Base-by-base conservation (phyloP, 2,329 filamentous ascomycete species). In the Drechslera avenae region DNA sequence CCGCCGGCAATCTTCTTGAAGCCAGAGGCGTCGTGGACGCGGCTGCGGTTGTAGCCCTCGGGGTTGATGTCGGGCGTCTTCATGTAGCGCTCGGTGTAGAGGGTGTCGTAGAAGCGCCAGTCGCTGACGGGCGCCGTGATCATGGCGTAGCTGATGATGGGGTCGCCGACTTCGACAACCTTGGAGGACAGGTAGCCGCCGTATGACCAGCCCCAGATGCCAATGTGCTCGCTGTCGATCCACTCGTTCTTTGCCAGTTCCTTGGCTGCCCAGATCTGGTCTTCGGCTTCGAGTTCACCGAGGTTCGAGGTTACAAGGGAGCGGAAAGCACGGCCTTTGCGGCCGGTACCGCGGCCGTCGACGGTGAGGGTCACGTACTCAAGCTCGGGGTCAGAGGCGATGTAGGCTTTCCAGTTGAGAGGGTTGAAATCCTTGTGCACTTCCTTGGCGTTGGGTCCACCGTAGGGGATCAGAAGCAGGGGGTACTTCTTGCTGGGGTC, bases 71-170 rank as follows among this genome's bases (percentile, higher is more conserved):
- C 72, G 1, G 80, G 77, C 1, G 78, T 82, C 73, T 88, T 87
- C 86, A 89, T 89, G 74, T 87, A 89, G 31, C 86, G 81, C 69
- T 89, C 86, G 0, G 86, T 88, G 68, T 88, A 89, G 77, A 89
- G 83, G 47, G 79, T 82, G 68, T 89, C 86, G 69, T 89, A 89
- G 74, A 89, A 84, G 1, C 85, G 80, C 84, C 85, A 89, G 72
- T 89, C 86, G 2, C 78, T 79, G 0, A 89, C 85, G 0, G 86
- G 86, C 0, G 86, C 86, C 0, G 84, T 85, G 59, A 86, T 84
- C 8, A 88, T 70, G 0, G 80, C 86, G 6, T 86, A 79, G 0
- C 83, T 81, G 68, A 89, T 88, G 13, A 81, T 80, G 1, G 81
- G 82, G 14, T 81, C 82, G 66, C 84, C 76, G 0, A 78, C 75